A percentile compares a stretch with the other conserved stretches of the same genome.
Conservation (phyloP, 768 basidiomycete genomes). For the Aureoboletus auriporus region DNA sequence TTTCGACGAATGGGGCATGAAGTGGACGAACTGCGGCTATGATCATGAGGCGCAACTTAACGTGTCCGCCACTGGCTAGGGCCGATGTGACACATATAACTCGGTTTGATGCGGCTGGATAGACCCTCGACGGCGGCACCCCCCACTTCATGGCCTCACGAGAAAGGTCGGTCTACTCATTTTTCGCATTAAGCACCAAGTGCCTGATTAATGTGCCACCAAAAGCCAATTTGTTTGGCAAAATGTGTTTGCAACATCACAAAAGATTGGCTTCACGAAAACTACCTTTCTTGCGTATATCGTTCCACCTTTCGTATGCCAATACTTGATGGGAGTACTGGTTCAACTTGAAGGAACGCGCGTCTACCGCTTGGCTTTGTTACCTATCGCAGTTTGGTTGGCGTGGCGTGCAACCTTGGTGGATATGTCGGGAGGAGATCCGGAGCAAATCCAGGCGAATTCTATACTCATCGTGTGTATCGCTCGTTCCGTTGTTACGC, state of each 20-base stretch:
- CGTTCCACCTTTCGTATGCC: constrained; percentile 41
- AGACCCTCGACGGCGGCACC: too few relatives aligned
- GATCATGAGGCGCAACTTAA: not conserved
- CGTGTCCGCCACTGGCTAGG: not conserved
- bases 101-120: not conserved
- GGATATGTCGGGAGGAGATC: constrained; percentile 21
- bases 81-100: not conserved
- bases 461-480: constrained; percentile 17
- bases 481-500: not conserved
- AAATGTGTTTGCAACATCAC: constrained; percentile 4
- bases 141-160: constrained; percentile 1
- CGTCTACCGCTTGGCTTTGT: constrained; percentile 42
- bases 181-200: not conserved
- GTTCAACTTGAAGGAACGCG: constrained; percentile 43
- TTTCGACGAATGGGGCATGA: not conserved
- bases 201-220: not conserved
- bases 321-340: constrained; percentile 52
- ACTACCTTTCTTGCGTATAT: constrained; percentile 33
- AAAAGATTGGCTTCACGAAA: constrained; percentile 5
- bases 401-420: constrained; percentile 37
- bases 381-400: constrained; percentile 43
- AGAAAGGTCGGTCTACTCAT: constrained; percentile 2
- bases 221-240: not conserved
- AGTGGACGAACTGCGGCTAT: constrained; percentile 1
- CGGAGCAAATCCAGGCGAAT: constrained; percentile 11